phyloP scores from a whole-genome alignment of 768 basidiomycete species.

The Sporobolomyces roseus region DNA sequence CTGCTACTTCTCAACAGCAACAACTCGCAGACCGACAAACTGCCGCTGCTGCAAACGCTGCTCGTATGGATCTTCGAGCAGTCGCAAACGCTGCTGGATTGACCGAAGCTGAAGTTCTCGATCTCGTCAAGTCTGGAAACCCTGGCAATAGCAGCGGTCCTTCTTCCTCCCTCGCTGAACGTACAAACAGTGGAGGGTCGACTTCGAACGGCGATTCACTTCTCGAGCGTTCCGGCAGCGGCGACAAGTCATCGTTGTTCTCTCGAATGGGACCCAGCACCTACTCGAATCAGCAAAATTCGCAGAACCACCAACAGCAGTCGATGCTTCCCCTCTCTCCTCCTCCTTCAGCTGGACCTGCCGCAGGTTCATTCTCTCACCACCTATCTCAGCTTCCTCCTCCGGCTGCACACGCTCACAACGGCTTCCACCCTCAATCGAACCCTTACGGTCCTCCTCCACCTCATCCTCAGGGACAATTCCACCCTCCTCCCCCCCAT shows the following conservation, averaged over 20 bases:
- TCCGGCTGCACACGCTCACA: neutral
- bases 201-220: constrained; percentile 16
- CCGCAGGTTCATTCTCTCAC: constrained; percentile 7
- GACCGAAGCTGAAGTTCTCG: constrained; percentile 39
- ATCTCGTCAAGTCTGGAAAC: constrained; percentile 32
- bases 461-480: neutral
- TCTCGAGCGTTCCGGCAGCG: constrained; percentile 11
- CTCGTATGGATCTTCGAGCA: constrained; percentile 39
- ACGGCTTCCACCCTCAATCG: neutral
- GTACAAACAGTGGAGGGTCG: neutral
- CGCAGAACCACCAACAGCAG: neutral
- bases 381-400: constrained; percentile 20
- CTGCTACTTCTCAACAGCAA: neutral
- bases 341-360: constrained; percentile 24
- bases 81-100: constrained; percentile 40
- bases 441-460: constrained; percentile 13
- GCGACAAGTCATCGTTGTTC: constrained; percentile 8
- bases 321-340: constrained; percentile 34
- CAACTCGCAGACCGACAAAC: constrained; percentile 2
- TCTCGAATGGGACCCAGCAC: constrained; percentile 29
- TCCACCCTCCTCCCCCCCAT: constrained; percentile 2
- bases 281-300: neutral
- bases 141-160: constrained; percentile 5
- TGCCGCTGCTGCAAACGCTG: neutral
- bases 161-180: neutral